Conservation (phyloP, 768 basidiomycete species). For the Tulasnella sp. region DNA sequence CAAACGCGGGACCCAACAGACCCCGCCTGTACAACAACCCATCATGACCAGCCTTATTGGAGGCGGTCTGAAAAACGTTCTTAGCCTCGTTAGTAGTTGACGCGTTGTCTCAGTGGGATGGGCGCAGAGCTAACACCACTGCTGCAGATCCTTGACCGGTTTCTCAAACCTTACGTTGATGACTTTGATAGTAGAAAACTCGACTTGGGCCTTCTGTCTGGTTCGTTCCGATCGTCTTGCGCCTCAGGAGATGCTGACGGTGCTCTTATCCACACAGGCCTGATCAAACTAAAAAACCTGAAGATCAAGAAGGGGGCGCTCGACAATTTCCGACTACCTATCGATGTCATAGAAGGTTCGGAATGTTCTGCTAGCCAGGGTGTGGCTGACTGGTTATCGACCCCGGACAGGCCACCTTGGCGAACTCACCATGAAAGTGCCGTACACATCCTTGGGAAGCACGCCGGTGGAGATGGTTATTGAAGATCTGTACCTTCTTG, state of each 20-base stretch:
- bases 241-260: neutral
- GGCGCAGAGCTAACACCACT: too few species aligned
- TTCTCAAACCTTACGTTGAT: constrained; percentile 90
- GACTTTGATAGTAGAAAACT: constrained; percentile 92
- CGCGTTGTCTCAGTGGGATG: too few species aligned
- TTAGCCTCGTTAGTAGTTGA: too few species aligned
- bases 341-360: constrained; percentile 85
- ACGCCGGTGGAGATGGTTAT: constrained; percentile 83
- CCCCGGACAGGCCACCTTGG: constrained; percentile 58
- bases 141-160: constrained; percentile 69
- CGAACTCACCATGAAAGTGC: constrained; percentile 70
- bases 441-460: constrained; percentile 81
- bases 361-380: neutral
- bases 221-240: constrained; percentile 28
- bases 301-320: constrained; percentile 85
- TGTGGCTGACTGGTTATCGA: neutral
- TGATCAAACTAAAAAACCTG: constrained; percentile 73
- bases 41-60: too few species aligned
- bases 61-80: too few species aligned
- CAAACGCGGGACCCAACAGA: too few species aligned
- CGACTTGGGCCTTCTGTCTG: constrained; percentile 84
- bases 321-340: constrained; percentile 89
- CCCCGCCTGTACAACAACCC: too few species aligned
- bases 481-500: constrained; percentile 91
- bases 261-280: neutral